A percentile compares a stretch with the other conserved stretches of the same genome.
Evolutionary conservation across 768 basidiomycete species (phyloP).

Genomic region (Boletus rubescentipes): DNA sequence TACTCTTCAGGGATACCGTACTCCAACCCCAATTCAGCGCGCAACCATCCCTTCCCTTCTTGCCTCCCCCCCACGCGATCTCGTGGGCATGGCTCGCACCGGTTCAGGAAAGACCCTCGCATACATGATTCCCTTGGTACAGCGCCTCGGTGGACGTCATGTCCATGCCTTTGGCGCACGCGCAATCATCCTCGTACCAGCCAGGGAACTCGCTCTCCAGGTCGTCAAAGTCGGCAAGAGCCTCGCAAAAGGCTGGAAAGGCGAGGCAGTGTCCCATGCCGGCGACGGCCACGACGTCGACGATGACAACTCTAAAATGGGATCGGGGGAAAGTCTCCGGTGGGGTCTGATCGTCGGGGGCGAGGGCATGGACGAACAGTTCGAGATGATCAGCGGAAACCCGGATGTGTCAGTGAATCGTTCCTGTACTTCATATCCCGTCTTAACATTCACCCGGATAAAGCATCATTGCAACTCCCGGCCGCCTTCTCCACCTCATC

Average conservation of each 20-base stretch:
- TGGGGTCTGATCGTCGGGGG: constrained; percentile 98
- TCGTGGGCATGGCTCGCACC: constrained; percentile 98
- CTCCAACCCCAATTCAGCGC: constrained; percentile 95
- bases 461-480: constrained; percentile 97
- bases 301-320: constrained; percentile 44
- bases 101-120: constrained; percentile 98
- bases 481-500: constrained; percentile 92
- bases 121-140: constrained; percentile 89
- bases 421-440: constrained; percentile 4
- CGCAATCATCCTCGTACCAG: constrained; percentile 86
- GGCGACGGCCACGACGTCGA: constrained; percentile 61
- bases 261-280: constrained; percentile 62
- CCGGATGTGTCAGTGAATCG: constrained; percentile 81
- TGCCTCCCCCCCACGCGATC: constrained; percentile 80
- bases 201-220: constrained; percentile 92
- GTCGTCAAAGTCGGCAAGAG: constrained; percentile 94
- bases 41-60: constrained; percentile 84
- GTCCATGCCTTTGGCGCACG: constrained; percentile 78
- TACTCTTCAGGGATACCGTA: constrained; percentile 89
- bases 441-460: constrained; percentile 11
- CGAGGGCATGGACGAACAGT: constrained; percentile 93
- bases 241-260: constrained; percentile 78
- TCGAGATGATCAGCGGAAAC: constrained; percentile 90
- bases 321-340: constrained; percentile 59
- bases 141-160: constrained; percentile 81